phyloP scores from a whole-genome alignment of 2,329 filamentous ascomycete genomes.

The Biscogniauxia sp. region DNA sequence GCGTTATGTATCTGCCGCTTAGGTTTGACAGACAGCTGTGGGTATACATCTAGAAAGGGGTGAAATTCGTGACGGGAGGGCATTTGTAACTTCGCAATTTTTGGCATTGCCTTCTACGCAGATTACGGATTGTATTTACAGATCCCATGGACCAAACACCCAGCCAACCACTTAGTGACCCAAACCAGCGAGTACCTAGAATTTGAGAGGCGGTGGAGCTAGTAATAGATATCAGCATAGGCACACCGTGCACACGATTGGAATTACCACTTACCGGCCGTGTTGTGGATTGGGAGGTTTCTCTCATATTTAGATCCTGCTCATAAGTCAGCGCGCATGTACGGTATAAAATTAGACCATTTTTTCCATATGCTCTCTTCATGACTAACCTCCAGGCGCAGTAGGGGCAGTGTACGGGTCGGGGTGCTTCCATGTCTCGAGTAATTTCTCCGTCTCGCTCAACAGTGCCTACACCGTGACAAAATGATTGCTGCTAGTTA shows the following conservation, averaged over 20 bases:
- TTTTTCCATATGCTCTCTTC: no score
- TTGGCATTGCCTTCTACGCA: slow-evolving; percentile 13
- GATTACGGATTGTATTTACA: slow-evolving; percentile 36
- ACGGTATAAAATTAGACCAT: no score
- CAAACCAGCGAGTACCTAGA: slow-evolving; percentile 29
- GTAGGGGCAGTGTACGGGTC: slow-evolving; percentile 89
- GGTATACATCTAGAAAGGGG: background rate
- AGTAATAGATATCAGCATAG: slow-evolving; percentile 8
- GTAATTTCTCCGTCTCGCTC: slow-evolving; percentile 80
- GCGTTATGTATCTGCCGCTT: no score
- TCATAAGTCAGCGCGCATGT: background rate
- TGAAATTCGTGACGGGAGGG: background rate
- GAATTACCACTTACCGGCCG: slow-evolving; percentile 67
- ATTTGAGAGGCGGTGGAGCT: slow-evolving; percentile 53
- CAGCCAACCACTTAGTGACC: background rate
- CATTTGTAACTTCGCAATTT: background rate
- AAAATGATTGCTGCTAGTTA: slow-evolving; percentile 8
- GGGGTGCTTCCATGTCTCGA: slow-evolving; percentile 96
- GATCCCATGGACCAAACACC: slow-evolving; percentile 7
- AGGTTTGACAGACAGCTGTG: no score
- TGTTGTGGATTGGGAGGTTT: slow-evolving; percentile 76
- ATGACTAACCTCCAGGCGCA: slow-evolving; percentile 78
- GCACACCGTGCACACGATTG: no score
- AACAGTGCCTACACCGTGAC: slow-evolving; percentile 64
- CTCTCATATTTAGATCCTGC: slow-evolving; percentile 93